These are phyloP conservation scores for Ottelia alismoides DNA, from an alignment of 106 monocot genomes.

Conservation along the genomic window DNA sequence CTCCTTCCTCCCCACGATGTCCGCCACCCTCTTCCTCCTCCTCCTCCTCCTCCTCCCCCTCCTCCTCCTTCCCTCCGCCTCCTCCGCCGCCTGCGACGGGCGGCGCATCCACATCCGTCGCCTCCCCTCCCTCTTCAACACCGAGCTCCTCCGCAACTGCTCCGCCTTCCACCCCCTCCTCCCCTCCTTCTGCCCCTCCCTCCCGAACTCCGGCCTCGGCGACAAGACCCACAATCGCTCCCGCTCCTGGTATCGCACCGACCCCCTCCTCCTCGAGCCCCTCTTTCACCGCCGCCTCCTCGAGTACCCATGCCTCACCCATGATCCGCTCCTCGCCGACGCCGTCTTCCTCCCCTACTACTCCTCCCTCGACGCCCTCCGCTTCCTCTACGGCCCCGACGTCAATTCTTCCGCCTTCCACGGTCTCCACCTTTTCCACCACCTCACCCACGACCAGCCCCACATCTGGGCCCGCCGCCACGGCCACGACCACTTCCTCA, in stretches of 20 bases:
- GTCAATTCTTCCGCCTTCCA: constrained; percentile 37
- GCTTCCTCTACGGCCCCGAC: constrained; percentile 21
- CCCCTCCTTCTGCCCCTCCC: constrained; percentile 32
- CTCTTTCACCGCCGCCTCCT: constrained; percentile 80
- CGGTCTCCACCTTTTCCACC: constrained; percentile 37
- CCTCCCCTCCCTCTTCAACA: constrained; percentile 54
- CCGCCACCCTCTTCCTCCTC: neutral
- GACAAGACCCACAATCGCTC: constrained; percentile 51
- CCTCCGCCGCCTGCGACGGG: constrained; percentile 21
- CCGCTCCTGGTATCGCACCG: constrained; percentile 65
- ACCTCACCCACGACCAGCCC: constrained; percentile 20
- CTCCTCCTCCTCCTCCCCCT: constrained; percentile 7
- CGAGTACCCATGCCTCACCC: constrained; percentile 64
- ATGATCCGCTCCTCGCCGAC: constrained; percentile 34
- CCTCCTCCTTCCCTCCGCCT: constrained; percentile 6
- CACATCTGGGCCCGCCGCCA: constrained; percentile 24
- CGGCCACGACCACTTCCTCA: constrained; percentile 75
- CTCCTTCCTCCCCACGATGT: neutral
- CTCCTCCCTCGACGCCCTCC: constrained; percentile 20
- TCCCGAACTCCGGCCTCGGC: constrained; percentile 59
- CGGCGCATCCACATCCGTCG: constrained; percentile 64
- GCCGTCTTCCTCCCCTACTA: constrained; percentile 78
- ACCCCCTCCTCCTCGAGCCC: constrained; percentile 53
- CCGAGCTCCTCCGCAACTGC: constrained; percentile 46
- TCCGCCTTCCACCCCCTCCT: constrained; percentile 41